Percentiles rank a stretch among this genome's conserved stretches.
phyloP scores from a whole-genome alignment of 75 land plant genomes.

The Selaginella tamariscina region DNA sequence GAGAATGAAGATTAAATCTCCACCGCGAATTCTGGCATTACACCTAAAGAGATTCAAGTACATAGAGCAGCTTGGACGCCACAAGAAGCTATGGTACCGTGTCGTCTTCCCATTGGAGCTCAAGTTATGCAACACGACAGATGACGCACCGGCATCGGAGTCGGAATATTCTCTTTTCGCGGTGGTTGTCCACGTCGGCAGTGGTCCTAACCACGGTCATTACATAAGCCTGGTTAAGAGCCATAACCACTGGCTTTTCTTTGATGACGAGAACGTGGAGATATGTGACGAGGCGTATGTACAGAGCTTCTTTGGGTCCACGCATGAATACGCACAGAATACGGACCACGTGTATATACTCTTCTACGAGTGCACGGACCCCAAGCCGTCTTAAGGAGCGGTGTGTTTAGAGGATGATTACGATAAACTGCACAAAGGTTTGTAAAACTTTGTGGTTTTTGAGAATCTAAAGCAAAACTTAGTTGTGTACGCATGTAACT shows the following conservation, averaged over 20 bases:
- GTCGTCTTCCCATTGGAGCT: constrained; percentile 89
- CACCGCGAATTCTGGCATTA: constrained; percentile 74
- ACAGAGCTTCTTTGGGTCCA: constrained; percentile 85
- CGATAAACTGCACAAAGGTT: no score
- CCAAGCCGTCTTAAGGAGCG: no score
- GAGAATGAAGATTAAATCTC: constrained; percentile 91
- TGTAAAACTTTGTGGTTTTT: no score
- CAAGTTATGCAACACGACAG: constrained; percentile 78
- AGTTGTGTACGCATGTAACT: no score
- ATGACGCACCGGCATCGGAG: constrained; percentile 60
- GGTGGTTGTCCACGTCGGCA: constrained; percentile 93
- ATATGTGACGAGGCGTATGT: constrained; percentile 82
- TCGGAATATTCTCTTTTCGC: constrained; percentile 84
- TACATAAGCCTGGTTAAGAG: constrained; percentile 92
- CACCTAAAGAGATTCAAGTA: constrained; percentile 93
- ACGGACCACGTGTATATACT: constrained; percentile 94
- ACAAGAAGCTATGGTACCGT: constrained; percentile 86
- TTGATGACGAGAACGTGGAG: constrained; percentile 97
- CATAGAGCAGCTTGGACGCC: constrained; percentile 89
- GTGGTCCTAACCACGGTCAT: constrained; percentile 96
- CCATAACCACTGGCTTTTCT: constrained; percentile 93
- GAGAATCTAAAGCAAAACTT: no score
- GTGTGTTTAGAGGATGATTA: no score
- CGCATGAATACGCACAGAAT: constrained; percentile 91
- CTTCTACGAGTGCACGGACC: constrained; percentile 67